A percentile compares a stretch with the other conserved stretches of the same genome.
phyloP scores from a whole-genome alignment of 768 basidiomycete genomes.

The Hebeloma cylindrosporum region DNA sequence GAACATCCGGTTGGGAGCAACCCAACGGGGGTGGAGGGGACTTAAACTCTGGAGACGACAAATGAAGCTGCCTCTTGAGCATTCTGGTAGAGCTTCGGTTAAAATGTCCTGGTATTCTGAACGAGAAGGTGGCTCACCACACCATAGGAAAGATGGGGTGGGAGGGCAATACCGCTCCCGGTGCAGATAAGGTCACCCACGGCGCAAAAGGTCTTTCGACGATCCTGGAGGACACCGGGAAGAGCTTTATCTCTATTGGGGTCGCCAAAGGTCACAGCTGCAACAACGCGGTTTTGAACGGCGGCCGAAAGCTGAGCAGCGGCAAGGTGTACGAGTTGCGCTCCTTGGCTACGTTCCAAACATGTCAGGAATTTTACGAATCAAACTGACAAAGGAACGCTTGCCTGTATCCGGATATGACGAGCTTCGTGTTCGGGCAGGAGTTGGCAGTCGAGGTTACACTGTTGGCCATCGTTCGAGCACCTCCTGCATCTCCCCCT shows the following conservation, averaged over 20 bases:
- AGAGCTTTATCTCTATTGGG: constrained; percentile 32
- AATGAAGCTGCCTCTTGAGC: too few species aligned
- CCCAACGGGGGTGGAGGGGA: too few species aligned
- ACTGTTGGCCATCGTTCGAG: constrained; percentile 34
- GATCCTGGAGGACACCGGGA: constrained; percentile 27
- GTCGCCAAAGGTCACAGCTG: constrained; percentile 37
- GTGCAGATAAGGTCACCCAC: constrained; percentile 33
- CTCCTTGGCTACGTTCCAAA: constrained; percentile 28
- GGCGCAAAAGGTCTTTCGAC: constrained; percentile 30
- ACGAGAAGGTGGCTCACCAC: constrained; percentile 1
- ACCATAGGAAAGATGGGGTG: constrained; percentile 13
- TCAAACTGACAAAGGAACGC: background rate
- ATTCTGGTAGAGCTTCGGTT: too few species aligned
- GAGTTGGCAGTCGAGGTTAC: constrained; percentile 27
- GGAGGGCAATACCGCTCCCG: constrained; percentile 16
- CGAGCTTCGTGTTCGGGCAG: constrained; percentile 33
- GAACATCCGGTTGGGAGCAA: too few species aligned
- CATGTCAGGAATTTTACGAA: background rate
- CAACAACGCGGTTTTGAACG: constrained; percentile 27
- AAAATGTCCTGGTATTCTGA: too few species aligned
- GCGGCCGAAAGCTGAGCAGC: constrained; percentile 32
- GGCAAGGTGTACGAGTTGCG: constrained; percentile 39
- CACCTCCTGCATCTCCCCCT: constrained; percentile 37
- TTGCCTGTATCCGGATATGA: constrained; percentile 37
- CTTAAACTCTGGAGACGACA: too few species aligned